These are phyloP conservation scores for Leavenworthia alabamica DNA, from an alignment of 345 rosid genomes.

Conservation along the genomic window DNA sequence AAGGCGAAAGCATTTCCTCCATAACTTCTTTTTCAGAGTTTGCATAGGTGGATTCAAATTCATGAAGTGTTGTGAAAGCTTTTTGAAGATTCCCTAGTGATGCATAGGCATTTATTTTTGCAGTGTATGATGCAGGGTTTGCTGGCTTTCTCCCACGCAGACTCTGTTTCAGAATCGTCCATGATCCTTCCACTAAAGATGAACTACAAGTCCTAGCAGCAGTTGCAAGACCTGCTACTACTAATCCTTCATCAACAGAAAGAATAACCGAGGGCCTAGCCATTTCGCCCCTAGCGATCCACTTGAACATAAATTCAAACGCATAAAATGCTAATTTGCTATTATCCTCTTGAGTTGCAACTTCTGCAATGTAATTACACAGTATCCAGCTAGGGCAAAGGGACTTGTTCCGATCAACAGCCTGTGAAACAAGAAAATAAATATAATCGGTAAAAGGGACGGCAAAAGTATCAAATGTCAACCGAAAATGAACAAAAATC, in stretches of 20 bases:
- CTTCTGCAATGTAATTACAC: constrained; percentile 63
- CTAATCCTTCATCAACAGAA: constrained; percentile 80
- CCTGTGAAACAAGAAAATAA: constrained; percentile 35
- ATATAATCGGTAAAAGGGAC: not conserved
- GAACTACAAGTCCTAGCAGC: constrained; percentile 72
- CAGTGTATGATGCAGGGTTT: constrained; percentile 60
- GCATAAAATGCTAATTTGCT: constrained; percentile 71
- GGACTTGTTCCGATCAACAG: constrained; percentile 75
- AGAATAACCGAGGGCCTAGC: constrained; percentile 51
- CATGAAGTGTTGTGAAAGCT: constrained; percentile 61
- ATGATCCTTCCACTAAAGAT: constrained; percentile 70
- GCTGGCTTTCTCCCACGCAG: constrained; percentile 66
- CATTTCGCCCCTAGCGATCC: constrained; percentile 72
- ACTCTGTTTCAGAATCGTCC: constrained; percentile 59
- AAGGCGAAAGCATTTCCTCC: constrained; percentile 81
- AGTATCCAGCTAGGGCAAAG: constrained; percentile 70
- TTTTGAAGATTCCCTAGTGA: constrained; percentile 67
- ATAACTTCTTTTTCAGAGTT: constrained; percentile 33
- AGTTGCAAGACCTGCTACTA: constrained; percentile 71
- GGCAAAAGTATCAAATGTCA: not conserved
- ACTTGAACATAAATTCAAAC: constrained; percentile 74
- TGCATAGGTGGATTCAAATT: constrained; percentile 61
- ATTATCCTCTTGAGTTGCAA: constrained; percentile 67
- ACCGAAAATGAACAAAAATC: not conserved
- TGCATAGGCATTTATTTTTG: constrained; percentile 75